Evolutionary conservation across 768 basidiomycete species (phyloP), one percentile per base, ranked within the genome.

Genomic region (Naganishia vishniacii): DNA sequence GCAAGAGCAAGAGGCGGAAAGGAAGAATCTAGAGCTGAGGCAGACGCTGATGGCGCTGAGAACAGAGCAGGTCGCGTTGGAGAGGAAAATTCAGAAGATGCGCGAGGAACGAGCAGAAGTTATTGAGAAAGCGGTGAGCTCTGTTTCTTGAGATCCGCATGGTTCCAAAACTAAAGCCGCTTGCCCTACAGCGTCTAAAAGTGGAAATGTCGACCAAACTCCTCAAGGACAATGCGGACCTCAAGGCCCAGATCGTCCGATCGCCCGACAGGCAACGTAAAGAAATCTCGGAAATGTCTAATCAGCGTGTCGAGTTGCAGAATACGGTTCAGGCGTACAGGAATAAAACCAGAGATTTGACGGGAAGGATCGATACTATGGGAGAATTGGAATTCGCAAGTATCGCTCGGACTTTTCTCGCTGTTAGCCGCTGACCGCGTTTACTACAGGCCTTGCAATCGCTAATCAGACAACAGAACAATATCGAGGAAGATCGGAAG

Each of bases 161-260:
- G n/a, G n/a, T n/a, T n/a, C n/a, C n/a, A n/a, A n/a, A n/a, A n/a
- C n/a, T n/a, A n/a, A n/a, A n/a, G n/a, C n/a, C n/a, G n/a, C n/a
- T 34, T 23, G 3, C 32, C 34, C 29, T 4, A 40, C 13, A 56
- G 53, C 53, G 53, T 31, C 53, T 56, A 18, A 56, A 56, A 56
- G 53, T 56, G 6, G 53, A 56, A 40, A 56, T 13, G 16, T 56
- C 53, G n/a, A 56, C 53, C 16, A 56, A 56, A 15, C 37, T 56
- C 2, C 53, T 56, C 23, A 56, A 56, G 26, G 37, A 56, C 23
- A 56, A 56, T 26, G 53, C 53, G 18, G 53, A 56, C 34, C 53
- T 56, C 37, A 56, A 56, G n/a, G 53, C 53, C 11, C 53, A 56
- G 26, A 56, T 56, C 53, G 53, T 56, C 37, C 53, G 53, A 2